Percentiles rank a stretch among this genome's conserved stretches.
Evolutionary conservation across 1,284 basidiomycete species (phyloP).

Genomic region (Leccinum griseonigrum): DNA sequence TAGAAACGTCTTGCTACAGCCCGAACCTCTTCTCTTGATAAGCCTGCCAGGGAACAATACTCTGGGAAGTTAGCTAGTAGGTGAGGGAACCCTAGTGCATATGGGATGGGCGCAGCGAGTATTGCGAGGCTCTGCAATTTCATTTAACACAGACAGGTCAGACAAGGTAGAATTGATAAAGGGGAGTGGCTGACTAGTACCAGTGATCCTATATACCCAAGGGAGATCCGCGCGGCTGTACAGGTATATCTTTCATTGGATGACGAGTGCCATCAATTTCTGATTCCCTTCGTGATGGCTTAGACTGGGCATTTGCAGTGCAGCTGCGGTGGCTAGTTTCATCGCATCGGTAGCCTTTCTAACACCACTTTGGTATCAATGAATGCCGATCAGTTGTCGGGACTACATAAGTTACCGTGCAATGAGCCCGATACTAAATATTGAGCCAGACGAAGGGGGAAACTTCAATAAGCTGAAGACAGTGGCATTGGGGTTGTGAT

Average conservation of each 20-base stretch:
- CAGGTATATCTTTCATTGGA: too few species aligned
- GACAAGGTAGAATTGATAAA: background rate
- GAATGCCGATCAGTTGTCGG: background rate
- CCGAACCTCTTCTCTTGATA: constrained; percentile 16
- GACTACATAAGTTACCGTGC: background rate
- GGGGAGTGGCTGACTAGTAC: too few species aligned
- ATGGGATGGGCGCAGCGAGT: constrained; percentile 9
- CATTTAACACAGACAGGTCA: constrained; percentile 5
- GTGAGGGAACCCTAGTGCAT: constrained; percentile 13
- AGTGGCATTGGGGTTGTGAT: too few species aligned
- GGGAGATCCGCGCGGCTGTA: too few species aligned
- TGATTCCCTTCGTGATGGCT: too few species aligned
- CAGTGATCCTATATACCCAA: too few species aligned
- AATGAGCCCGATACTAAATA: background rate
- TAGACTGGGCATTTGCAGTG: too few species aligned
- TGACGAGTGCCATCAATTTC: too few species aligned
- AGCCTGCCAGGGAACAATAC: constrained; percentile 22
- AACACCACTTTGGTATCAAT: background rate
- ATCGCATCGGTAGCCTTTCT: background rate
- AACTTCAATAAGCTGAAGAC: background rate
- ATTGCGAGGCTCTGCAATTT: constrained; percentile 12
- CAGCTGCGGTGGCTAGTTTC: background rate
- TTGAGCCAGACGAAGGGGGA: background rate
- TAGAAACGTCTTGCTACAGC: constrained; percentile 16
- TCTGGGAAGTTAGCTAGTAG: constrained; percentile 18